These are phyloP conservation scores for Candida xiaguanensis DNA, from an alignment of 805 yeast genomes.

Conservation along the genomic window DNA sequence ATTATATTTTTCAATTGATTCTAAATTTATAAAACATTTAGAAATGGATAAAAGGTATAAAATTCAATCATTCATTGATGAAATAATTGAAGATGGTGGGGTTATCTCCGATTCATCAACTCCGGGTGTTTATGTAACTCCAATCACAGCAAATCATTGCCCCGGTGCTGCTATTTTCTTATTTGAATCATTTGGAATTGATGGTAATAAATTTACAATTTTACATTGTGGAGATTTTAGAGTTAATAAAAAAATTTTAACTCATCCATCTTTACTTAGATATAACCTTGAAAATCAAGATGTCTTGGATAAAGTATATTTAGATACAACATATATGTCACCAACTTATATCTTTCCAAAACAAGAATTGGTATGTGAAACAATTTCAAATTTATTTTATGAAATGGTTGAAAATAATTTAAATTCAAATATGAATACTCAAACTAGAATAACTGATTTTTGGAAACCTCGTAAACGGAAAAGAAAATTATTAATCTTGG, in stretches of 20 bases:
- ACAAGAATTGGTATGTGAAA: slow-evolving; percentile 63
- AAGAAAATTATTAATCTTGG: slow-evolving; percentile 51
- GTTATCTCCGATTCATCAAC: slow-evolving; percentile 1
- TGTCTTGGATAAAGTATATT: slow-evolving; percentile 53
- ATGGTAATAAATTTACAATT: slow-evolving; percentile 24
- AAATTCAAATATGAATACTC: slow-evolving; percentile 30
- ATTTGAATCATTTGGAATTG: slow-evolving; percentile 46
- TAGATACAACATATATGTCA: slow-evolving; percentile 87
- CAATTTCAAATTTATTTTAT: slow-evolving; percentile 52
- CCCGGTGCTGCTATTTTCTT: slow-evolving; percentile 90
- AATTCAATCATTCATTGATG: slow-evolving; percentile 14
- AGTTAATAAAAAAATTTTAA: slow-evolving; percentile 52
- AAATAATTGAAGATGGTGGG: slow-evolving; percentile 15
- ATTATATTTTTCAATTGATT: slow-evolving; percentile 52
- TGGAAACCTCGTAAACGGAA: slow-evolving; percentile 18
- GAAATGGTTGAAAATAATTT: slow-evolving; percentile 28
- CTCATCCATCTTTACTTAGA: slow-evolving; percentile 25
- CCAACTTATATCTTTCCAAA: slow-evolving; percentile 74
- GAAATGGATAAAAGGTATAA: slow-evolving; percentile 40
- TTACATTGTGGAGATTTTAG: slow-evolving; percentile 95
- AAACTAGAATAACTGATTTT: slow-evolving; percentile 40
- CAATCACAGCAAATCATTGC: slow-evolving; percentile 89
- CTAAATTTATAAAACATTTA: slow-evolving; percentile 40
- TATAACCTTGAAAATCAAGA: slow-evolving; percentile 12
- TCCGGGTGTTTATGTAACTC: slow-evolving; percentile 48